These are phyloP conservation scores for Candida neerlandica DNA, from an alignment of 1,139 yeast genomes.

Conservation along the genomic window DNA sequence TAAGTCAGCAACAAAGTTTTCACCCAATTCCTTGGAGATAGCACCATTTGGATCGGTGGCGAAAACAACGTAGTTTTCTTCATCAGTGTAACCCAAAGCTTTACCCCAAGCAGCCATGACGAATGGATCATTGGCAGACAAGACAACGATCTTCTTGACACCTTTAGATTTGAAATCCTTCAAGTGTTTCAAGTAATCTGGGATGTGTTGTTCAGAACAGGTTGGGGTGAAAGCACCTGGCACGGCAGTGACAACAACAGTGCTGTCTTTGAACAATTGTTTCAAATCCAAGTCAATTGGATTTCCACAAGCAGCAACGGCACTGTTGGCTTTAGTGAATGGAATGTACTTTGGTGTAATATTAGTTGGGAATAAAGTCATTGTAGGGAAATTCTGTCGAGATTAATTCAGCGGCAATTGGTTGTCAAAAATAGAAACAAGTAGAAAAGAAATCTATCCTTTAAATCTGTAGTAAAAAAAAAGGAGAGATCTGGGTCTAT, in stretches of 20 bases:
- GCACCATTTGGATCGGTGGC: slow-evolving; percentile 68
- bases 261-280: slow-evolving; percentile 51
- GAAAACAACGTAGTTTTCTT: slow-evolving; percentile 55
- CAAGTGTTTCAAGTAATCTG: slow-evolving; percentile 61
- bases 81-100: slow-evolving; percentile 56
- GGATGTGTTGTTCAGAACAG: slow-evolving; percentile 80
- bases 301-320: slow-evolving; percentile 52
- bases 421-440: not conserved
- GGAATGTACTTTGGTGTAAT: slow-evolving; percentile 61
- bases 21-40: slow-evolving; percentile 59
- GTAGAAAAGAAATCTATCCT: not conserved
- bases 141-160: slow-evolving; percentile 68
- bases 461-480: not conserved
- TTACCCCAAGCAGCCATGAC: slow-evolving; percentile 84
- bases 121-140: slow-evolving; percentile 83
- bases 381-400: not conserved
- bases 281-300: slow-evolving; percentile 56
- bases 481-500: not conserved
- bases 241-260: slow-evolving; percentile 72
- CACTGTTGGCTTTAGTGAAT: slow-evolving; percentile 44
- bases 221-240: slow-evolving; percentile 95
- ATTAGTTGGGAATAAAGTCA: slow-evolving; percentile 48
- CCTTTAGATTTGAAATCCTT: slow-evolving; percentile 64
- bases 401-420: too few species aligned
- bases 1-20: slow-evolving; percentile 49